These are phyloP conservation scores for Coemansia sp. DNA, from an alignment of 192 early-diverging fungal species.

Conservation along the genomic window DNA sequence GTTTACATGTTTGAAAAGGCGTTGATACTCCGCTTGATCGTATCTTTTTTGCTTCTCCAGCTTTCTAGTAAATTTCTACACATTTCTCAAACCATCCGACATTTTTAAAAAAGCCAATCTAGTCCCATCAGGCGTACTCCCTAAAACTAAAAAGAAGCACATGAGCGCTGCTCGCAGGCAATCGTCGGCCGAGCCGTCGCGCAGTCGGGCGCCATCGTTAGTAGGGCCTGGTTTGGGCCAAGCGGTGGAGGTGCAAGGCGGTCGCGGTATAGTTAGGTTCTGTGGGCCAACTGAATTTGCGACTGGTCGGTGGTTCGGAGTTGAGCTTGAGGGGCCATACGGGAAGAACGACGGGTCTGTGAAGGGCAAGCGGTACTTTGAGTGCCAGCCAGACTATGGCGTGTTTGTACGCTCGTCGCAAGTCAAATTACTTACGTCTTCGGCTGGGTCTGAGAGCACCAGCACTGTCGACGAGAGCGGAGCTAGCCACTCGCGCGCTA, in stretches of 20 bases:
- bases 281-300: slow-evolving; percentile 79
- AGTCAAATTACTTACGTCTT: slow-evolving; percentile 37
- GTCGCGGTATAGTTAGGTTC: slow-evolving; percentile 72
- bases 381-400: slow-evolving; percentile 67
- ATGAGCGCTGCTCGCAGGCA: slow-evolving; percentile 35
- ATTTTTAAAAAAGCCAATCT: background rate
- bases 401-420: slow-evolving; percentile 75
- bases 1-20: background rate
- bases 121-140: background rate
- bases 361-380: slow-evolving; percentile 75
- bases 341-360: slow-evolving; percentile 83
- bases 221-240: slow-evolving; percentile 36
- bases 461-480: background rate
- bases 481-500: slow-evolving; percentile 6
- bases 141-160: background rate
- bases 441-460: background rate
- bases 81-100: background rate
- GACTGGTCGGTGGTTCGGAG: slow-evolving; percentile 84
- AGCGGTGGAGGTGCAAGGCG: slow-evolving; percentile 59
- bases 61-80: background rate
- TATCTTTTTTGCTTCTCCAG: slow-evolving; percentile 9
- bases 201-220: slow-evolving; percentile 17
- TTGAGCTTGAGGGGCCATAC: slow-evolving; percentile 72
- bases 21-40: slow-evolving; percentile 18
- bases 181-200: slow-evolving; percentile 17